Evolutionary conservation across 2,329 filamentous ascomycete species (phyloP).

Genomic region (Trichoderma oligosporum): DNA sequence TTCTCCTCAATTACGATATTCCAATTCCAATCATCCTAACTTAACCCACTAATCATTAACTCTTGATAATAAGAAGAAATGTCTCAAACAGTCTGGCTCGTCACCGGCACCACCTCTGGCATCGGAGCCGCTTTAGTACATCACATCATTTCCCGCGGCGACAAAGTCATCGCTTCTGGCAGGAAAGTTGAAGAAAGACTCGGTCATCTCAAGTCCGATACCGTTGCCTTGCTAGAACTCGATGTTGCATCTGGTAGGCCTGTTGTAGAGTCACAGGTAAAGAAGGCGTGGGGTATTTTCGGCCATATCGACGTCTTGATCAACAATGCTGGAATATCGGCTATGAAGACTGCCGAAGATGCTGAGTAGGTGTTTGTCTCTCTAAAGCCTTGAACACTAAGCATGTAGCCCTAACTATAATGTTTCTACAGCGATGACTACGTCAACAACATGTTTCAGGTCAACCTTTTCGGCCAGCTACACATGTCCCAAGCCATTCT

Average conservation of each 20-base stretch:
- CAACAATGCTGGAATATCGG: slow-evolving; percentile 35
- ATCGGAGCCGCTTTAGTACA: slow-evolving; percentile 29
- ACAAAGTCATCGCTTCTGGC: slow-evolving; percentile 32
- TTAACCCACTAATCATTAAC: not conserved
- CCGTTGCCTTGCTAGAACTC: slow-evolving; percentile 29
- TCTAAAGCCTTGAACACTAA: too few species aligned
- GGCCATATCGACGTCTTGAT: slow-evolving; percentile 34
- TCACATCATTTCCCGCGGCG: slow-evolving; percentile 27
- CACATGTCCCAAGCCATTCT: slow-evolving; percentile 29
- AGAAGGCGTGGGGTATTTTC: slow-evolving; percentile 31
- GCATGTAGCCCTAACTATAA: not conserved
- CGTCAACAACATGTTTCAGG: slow-evolving; percentile 28
- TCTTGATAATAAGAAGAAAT: slow-evolving; percentile 19
- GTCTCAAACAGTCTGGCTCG: slow-evolving; percentile 32
- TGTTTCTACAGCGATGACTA: slow-evolving; percentile 22
- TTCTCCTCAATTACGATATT: too few species aligned
- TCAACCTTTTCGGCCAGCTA: slow-evolving; percentile 31
- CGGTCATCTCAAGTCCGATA: slow-evolving; percentile 25
- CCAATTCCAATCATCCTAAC: too few species aligned
- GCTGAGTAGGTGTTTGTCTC: slow-evolving; percentile 27
- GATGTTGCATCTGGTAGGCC: slow-evolving; percentile 28
- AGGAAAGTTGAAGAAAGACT: slow-evolving; percentile 28
- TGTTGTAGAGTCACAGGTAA: slow-evolving; percentile 24
- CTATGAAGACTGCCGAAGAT: slow-evolving; percentile 30
- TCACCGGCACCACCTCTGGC: slow-evolving; percentile 35